Conservation (phyloP, 441 rosid genomes). For the Euphorbia schlechtendalii region DNA sequence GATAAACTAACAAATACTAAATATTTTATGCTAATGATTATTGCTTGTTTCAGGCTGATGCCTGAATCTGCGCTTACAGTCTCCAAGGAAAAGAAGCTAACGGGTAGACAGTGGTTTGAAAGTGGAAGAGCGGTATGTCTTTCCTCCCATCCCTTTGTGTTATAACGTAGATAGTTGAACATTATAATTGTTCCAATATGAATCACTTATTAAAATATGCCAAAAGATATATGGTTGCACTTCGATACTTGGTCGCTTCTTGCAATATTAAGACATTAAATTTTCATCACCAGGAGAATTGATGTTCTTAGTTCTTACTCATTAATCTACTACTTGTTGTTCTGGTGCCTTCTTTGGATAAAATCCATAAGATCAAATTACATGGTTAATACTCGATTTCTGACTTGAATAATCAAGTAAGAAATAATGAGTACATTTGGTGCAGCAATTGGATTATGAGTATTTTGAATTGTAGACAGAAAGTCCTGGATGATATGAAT, state of each 20-base stretch:
- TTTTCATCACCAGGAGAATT: neutral
- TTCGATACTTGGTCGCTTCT: neutral
- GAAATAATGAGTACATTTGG: neutral
- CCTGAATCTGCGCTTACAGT: conserved; percentile 80
- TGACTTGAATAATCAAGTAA: neutral
- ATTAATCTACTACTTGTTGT: neutral
- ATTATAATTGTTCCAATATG: neutral
- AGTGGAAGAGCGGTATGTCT: conserved; percentile 60
- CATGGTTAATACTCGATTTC: neutral
- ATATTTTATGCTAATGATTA: conserved; percentile 1
- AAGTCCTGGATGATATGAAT: neutral
- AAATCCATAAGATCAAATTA: conserved; percentile 1
- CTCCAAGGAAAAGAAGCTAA: conserved; percentile 78
- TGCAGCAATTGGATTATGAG: neutral
- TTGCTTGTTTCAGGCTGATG: conserved; percentile 54
- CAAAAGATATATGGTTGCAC: neutral
- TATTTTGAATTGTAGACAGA: neutral
- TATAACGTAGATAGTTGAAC: conserved; percentile 5
- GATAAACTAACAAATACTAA: neutral
- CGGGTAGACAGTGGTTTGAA: conserved; percentile 97
- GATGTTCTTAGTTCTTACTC: neutral
- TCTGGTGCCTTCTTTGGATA: neutral
- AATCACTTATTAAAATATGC: neutral
- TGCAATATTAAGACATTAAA: neutral
- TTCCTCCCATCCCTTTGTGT: neutral